Evolutionary conservation across 2,329 filamentous ascomycete species (phyloP).

Genomic region (Trichoderma koningii): DNA sequence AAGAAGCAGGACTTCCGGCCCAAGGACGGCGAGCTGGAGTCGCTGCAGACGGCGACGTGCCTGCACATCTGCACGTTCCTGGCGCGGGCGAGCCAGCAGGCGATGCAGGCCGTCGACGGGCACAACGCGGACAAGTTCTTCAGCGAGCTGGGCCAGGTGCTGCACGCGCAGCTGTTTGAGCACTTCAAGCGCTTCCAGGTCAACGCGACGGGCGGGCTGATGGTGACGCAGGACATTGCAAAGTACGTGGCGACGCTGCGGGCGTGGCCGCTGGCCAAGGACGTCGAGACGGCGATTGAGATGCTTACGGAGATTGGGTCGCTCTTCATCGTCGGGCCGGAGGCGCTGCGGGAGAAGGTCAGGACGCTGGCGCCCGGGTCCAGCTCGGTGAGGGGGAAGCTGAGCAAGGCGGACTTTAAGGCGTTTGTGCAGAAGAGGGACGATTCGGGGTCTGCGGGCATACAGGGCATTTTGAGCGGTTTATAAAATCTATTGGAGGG

Average conservation of each 20-base stretch:
- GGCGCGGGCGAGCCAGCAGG: slow-evolving; percentile 62
- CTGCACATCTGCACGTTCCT: slow-evolving; percentile 80
- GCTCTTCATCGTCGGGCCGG: slow-evolving; percentile 87
- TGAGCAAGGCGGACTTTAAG: slow-evolving; percentile 71
- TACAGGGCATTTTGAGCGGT: slow-evolving; percentile 77
- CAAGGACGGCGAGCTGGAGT: slow-evolving; percentile 77
- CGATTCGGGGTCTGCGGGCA: slow-evolving; percentile 76
- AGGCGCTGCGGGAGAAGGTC: slow-evolving; percentile 72
- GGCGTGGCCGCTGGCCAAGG: slow-evolving; percentile 74
- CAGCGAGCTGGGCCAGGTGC: slow-evolving; percentile 77
- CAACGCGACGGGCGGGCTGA: slow-evolving; percentile 87
- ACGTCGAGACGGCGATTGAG: slow-evolving; percentile 72
- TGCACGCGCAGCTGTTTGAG: slow-evolving; percentile 78
- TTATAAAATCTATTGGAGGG: slow-evolving; percentile 44
- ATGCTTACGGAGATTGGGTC: slow-evolving; percentile 91
- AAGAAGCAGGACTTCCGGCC: slow-evolving; percentile 90
- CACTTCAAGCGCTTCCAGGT: slow-evolving; percentile 95
- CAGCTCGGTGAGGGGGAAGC: slow-evolving; percentile 52
- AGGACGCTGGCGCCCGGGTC: slow-evolving; percentile 55
- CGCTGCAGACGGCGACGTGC: slow-evolving; percentile 84
- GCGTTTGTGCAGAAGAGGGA: slow-evolving; percentile 84
- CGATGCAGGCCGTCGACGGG: slow-evolving; percentile 72
- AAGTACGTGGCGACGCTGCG: slow-evolving; percentile 87
- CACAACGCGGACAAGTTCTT: slow-evolving; percentile 81
- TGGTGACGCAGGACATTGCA: slow-evolving; percentile 94